phyloP scores from a whole-genome alignment of 2,329 filamentous ascomycete genomes.

The Fulvia fulva region DNA sequence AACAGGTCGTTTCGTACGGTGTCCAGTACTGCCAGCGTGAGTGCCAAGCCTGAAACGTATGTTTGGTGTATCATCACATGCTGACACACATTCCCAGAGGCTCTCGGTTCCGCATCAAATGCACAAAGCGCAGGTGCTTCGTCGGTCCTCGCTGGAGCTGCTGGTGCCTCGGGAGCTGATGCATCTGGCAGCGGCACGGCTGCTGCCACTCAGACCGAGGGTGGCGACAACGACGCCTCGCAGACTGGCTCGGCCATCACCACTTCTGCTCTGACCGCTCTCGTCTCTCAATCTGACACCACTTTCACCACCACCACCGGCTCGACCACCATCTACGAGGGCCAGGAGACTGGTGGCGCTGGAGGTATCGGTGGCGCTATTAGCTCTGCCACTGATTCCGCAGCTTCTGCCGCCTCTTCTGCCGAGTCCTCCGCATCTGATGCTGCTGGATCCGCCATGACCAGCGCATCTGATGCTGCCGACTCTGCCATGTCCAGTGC shows the following conservation, averaged over 20 bases:
- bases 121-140: slow-evolving; percentile 17
- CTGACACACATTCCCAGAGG: background rate
- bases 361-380: slow-evolving; percentile 7
- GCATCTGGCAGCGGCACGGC: slow-evolving; percentile 8
- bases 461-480: slow-evolving; percentile 10
- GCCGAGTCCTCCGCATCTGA: slow-evolving; percentile 3
- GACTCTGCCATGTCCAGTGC: slow-evolving; percentile 11
- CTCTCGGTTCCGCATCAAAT: slow-evolving; percentile 14
- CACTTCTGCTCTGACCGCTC: slow-evolving; percentile 30
- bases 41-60: slow-evolving; percentile 1
- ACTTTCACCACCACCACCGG: slow-evolving; percentile 33
- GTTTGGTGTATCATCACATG: background rate
- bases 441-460: slow-evolving; percentile 8
- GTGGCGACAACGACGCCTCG: background rate
- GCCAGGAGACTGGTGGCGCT: slow-evolving; percentile 2
- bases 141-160: slow-evolving; percentile 12
- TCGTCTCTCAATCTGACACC: slow-evolving; percentile 29
- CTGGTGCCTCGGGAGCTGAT: slow-evolving; percentile 8
- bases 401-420: slow-evolving; percentile 12
- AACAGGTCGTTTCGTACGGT: slow-evolving; percentile 34
- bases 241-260: slow-evolving; percentile 21
- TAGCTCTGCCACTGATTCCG: slow-evolving; percentile 17
- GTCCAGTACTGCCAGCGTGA: slow-evolving; percentile 32
- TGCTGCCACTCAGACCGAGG: slow-evolving; percentile 12
- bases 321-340: slow-evolving; percentile 32